Evolutionary conservation across 805 yeast species (phyloP).

Genomic region (Sugiyamaella marilandica): DNA sequence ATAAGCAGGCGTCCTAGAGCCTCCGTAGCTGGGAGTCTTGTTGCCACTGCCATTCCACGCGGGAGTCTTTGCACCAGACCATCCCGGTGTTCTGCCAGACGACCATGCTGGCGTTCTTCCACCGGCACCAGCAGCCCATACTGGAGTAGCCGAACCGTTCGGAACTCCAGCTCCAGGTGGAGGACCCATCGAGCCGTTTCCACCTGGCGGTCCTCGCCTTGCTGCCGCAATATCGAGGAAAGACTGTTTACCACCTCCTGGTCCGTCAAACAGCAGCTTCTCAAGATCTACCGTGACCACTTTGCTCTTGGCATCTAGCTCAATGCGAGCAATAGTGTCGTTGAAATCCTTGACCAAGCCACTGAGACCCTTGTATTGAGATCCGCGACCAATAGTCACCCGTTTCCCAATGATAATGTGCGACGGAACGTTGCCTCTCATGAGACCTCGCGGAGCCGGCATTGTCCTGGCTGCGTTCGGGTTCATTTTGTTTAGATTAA

Average conservation of each 20-base stretch:
- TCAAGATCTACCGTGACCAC: conserved; percentile 78
- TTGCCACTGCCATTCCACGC: conserved; percentile 44
- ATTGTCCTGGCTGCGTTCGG: conserved; percentile 50
- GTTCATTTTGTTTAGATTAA: conserved; percentile 67
- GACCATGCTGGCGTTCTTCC: conserved; percentile 40
- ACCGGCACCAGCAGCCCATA: conserved; percentile 35
- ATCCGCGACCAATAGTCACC: conserved; percentile 84
- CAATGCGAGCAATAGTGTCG: conserved; percentile 87
- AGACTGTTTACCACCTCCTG: conserved; percentile 7
- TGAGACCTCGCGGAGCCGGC: conserved; percentile 45
- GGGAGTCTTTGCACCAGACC: conserved; percentile 47
- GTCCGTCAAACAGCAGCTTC: conserved; percentile 62
- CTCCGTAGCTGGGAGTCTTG: conserved; percentile 36
- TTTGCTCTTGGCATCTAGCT: conserved; percentile 87
- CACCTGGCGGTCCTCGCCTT: conserved; percentile 23
- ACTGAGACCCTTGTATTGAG: conserved; percentile 85
- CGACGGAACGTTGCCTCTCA: conserved; percentile 40
- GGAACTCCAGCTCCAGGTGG: conserved; percentile 43
- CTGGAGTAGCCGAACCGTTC: conserved; percentile 20
- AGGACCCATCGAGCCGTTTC: conserved; percentile 33
- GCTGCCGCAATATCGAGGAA: conserved; percentile 3
- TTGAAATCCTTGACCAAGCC: conserved; percentile 93
- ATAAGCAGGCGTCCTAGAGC: conserved; percentile 34
- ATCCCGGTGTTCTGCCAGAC: conserved; percentile 39
- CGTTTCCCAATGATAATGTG: conserved; percentile 77